Conservation (phyloP, 2,329 filamentous ascomycete genomes). For the Cryphonectria japonica region DNA sequence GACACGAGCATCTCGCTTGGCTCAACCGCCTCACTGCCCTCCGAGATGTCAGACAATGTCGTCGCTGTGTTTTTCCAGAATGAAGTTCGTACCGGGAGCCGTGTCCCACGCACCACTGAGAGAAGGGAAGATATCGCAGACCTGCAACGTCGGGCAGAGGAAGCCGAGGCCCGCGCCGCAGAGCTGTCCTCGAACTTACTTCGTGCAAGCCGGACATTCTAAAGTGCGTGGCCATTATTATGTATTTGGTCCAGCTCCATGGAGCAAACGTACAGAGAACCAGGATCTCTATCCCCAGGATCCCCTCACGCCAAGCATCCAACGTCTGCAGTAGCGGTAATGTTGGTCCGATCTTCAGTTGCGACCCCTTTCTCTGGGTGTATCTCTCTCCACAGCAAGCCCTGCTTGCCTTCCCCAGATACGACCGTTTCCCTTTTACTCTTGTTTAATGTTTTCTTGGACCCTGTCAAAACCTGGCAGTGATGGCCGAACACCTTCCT, state of each 20-base stretch:
- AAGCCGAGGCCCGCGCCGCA: neutral
- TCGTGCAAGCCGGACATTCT: neutral
- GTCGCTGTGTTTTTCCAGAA: neutral
- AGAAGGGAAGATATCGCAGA: neutral
- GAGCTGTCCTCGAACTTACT: neutral
- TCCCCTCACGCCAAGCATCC: neutral
- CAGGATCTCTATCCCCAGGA: neutral
- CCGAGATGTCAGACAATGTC: slow-evolving; percentile 6
- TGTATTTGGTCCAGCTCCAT: neutral
- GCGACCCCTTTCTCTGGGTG: neutral
- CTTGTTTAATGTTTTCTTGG: neutral
- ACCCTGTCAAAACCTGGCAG: neutral
- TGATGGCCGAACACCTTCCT: neutral
- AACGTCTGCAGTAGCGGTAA: too few species aligned
- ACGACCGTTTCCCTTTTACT: neutral
- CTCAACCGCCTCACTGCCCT: neutral
- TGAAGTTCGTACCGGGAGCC: neutral
- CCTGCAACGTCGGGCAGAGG: neutral
- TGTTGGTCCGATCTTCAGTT: too few species aligned
- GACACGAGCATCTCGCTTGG: slow-evolving; percentile 12
- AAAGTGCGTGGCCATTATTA: neutral
- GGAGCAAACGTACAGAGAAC: neutral
- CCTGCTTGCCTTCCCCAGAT: neutral
- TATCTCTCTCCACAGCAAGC: neutral
- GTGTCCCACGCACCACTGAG: neutral